Percentiles rank a stretch among this genome's conserved stretches.
phyloP scores from a whole-genome alignment of 805 yeast genomes.

The Candida bentonensis region DNA sequence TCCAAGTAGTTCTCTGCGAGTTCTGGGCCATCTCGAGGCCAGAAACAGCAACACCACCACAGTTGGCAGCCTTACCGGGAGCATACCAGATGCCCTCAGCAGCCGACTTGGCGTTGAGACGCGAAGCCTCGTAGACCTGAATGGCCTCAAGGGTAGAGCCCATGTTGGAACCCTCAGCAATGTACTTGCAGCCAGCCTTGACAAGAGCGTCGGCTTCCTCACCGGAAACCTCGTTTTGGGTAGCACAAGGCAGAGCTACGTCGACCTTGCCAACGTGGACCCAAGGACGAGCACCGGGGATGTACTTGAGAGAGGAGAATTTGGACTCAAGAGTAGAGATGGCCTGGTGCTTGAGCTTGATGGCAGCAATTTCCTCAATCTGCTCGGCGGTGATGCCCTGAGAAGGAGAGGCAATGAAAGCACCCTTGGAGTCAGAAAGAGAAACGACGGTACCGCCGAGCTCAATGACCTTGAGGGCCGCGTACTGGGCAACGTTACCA shows the following conservation, averaged over 20 bases:
- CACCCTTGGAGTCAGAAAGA: conserved; percentile 88
- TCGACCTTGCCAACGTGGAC: conserved; percentile 79
- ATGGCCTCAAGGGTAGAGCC: conserved; percentile 98
- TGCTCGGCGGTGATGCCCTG: conserved; percentile 78
- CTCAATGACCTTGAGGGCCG: conserved; percentile 94
- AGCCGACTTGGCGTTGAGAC: conserved; percentile 14
- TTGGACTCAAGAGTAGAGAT: conserved; percentile 18
- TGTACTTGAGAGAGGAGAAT: conserved; percentile 45
- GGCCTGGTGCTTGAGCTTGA: conserved; percentile 58
- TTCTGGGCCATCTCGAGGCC: conserved; percentile 99
- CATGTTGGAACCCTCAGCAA: conserved; percentile 99
- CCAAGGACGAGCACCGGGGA: conserved; percentile 96
- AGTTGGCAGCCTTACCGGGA: conserved; percentile 98
- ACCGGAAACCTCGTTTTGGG: conserved; percentile 95
- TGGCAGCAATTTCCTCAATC: conserved; percentile 64
- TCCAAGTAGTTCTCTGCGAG: conserved; percentile 87
- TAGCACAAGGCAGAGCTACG: conserved; percentile 95
- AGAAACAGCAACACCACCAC: conserved; percentile 98
- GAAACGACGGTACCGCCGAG: conserved; percentile 93
- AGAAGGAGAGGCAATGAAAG: conserved; percentile 49
- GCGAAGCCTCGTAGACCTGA: conserved; percentile 65
- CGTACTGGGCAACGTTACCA: conserved; percentile 98
- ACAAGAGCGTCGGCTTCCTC: conserved; percentile 92
- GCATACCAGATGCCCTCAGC: conserved; percentile 78
- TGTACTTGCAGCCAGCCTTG: conserved; percentile 79